Evolutionary conservation across 805 yeast genomes (phyloP).

Genomic region (Brettanomyces anomalus): DNA sequence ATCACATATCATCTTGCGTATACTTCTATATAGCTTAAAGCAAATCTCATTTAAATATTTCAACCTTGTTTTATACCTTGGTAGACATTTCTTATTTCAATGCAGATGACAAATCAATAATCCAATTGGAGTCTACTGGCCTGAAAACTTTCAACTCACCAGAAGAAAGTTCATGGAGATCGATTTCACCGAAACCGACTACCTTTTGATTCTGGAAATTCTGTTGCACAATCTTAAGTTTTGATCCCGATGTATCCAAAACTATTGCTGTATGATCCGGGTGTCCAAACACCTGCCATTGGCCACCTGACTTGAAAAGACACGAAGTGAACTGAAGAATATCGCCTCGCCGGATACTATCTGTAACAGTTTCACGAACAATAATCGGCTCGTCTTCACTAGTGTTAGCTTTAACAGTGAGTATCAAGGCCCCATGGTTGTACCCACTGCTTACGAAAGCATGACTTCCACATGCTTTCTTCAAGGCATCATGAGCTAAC

Average conservation of each 20-base stretch:
- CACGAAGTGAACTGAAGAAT: conserved; percentile 39
- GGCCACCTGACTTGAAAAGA: conserved; percentile 28
- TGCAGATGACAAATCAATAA: conserved; percentile 13
- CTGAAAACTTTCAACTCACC: conserved; percentile 40
- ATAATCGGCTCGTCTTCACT: conserved; percentile 4
- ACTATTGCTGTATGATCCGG: conserved; percentile 46
- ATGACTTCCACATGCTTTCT: conserved; percentile 47
- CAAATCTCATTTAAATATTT: too few relatives aligned
- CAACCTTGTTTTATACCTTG: too few relatives aligned
- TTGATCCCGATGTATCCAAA: conserved; percentile 19
- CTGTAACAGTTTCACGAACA: conserved; percentile 21
- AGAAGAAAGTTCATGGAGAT: conserved; percentile 27
- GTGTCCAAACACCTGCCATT: conserved; percentile 33
- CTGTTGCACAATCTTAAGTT: conserved; percentile 36
- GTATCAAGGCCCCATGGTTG: conserved; percentile 35
- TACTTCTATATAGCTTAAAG: too few relatives aligned
- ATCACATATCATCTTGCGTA: too few relatives aligned
- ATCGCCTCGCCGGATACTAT: conserved; percentile 45
- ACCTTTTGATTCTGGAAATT: conserved; percentile 35
- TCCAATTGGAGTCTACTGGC: conserved; percentile 40
- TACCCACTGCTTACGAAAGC: conserved; percentile 43
- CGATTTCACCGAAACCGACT: conserved; percentile 32
- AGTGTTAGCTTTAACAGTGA: conserved; percentile 13
- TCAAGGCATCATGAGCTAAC: conserved; percentile 44
- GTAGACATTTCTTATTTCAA: too few relatives aligned